Conservation (phyloP, 495 filamentous ascomycete genomes). For the Bacidia rubella region DNA sequence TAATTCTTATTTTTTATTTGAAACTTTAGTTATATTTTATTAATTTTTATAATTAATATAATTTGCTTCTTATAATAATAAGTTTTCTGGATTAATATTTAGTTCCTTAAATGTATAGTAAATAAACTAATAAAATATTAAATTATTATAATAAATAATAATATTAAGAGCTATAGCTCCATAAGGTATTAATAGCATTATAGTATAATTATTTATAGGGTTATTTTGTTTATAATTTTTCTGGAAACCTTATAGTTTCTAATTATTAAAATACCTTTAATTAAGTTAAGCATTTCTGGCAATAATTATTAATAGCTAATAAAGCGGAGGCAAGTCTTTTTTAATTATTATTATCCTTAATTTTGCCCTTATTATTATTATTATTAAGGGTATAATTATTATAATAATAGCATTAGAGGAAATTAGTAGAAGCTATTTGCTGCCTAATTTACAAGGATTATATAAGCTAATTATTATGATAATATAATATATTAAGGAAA, state of each 20-base stretch:
- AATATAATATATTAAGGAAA: neutral
- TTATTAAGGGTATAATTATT: neutral
- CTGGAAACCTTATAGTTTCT: neutral
- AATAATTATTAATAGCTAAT: neutral
- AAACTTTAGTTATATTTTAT: neutral
- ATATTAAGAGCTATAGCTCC: neutral
- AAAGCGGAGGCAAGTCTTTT: neutral
- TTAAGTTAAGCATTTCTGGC: neutral
- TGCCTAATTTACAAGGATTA: neutral
- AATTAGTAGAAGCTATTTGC: neutral
- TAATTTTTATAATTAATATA: neutral
- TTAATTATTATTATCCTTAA: neutral
- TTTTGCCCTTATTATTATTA: neutral
- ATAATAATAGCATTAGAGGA: neutral
- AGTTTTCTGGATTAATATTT: too few species aligned
- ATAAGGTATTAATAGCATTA: neutral
- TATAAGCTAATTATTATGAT: neutral
- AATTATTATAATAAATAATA: neutral
- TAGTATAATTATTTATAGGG: neutral
- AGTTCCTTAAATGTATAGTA: too few species aligned
- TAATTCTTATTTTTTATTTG: neutral
- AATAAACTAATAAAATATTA: neutral
- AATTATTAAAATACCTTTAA: neutral
- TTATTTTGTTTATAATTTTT: neutral
- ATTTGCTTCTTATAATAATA: neutral